Evolutionary conservation across 495 filamentous ascomycete genomes (phyloP), one percentile per base, ranked within the genome.

Genomic region (Viridothelium virens): DNA sequence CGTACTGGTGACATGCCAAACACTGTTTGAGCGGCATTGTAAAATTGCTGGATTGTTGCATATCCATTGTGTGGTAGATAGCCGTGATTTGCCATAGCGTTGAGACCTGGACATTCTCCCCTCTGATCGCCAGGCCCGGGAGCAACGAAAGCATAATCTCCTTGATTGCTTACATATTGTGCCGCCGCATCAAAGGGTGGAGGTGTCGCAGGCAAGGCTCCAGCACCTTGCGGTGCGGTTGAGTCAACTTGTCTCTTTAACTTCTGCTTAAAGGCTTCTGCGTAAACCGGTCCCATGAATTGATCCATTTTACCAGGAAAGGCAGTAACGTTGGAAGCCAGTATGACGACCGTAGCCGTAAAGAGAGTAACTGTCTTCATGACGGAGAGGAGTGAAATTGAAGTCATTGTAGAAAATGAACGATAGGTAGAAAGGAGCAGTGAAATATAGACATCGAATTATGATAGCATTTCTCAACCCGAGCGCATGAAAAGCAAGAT

Each of bases 41-140:
- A 74, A 66, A 81, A 77, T 39, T 76, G 64, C 12, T 65, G 56
- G n/a, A 75, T 73, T 3, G 70, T 70, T 2, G 77, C 82, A 31
- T 77, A 70, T 48, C 85, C 84, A 69, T 81, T 78, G 53, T 76
- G 83, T 1, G 82, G 79, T 16, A 87, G 76, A 66, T 83, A 85
- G 62, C 76, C 77, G 71, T 85, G 83, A 73, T 85, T 84, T 1
- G 37, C 48, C 62, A 69, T 63, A 37, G 61, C 61, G 33, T 63
- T 63, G 4, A 63, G 37, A 10, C 61, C 61, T 4, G 61, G 61
- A 33, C 61, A 63, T 41, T 41, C 18, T 37, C 71, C 69, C 62
- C 76, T 71, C 12, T 70, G 66, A 50, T 77, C 74, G 37, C 46
- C 63, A 16, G 68, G 46, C 10, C 71, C 67, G 31, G 75, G 75